phyloP scores from a whole-genome alignment of 805 yeast species.

The Sporopachydermia lactativora region DNA sequence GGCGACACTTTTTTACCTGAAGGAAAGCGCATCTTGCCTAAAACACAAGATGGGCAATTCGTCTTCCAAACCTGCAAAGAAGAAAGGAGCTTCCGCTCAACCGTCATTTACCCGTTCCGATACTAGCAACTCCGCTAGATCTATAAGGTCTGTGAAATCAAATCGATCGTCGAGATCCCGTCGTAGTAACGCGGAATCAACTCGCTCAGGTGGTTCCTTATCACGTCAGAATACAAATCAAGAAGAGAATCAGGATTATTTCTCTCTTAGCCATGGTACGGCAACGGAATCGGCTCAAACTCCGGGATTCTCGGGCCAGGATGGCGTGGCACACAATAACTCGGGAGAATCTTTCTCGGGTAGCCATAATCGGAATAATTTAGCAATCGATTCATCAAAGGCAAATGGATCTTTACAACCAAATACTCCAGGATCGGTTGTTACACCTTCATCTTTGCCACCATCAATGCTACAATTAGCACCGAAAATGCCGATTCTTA shows the following conservation, averaged over 20 bases:
- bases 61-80: slow-evolving; percentile 25
- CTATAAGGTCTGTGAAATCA: slow-evolving; percentile 32
- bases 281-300: slow-evolving; percentile 2
- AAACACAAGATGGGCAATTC: slow-evolving; percentile 33
- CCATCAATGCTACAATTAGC: slow-evolving; percentile 56
- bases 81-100: slow-evolving; percentile 14
- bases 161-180: slow-evolving; percentile 22
- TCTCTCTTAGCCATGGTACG: slow-evolving; percentile 2
- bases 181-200: slow-evolving; percentile 19
- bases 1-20: too few relatives aligned
- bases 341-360: background rate
- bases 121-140: slow-evolving; percentile 35
- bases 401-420: background rate
- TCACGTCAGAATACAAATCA: slow-evolving; percentile 3
- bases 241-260: background rate
- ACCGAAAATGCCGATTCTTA: slow-evolving; percentile 62
- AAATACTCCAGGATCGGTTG: slow-evolving; percentile 1
- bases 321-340: too few relatives aligned
- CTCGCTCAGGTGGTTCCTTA: slow-evolving; percentile 11
- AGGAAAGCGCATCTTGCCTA: too few relatives aligned
- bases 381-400: background rate
- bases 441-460: slow-evolving; percentile 29
- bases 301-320: slow-evolving; percentile 10
- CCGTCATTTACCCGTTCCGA: slow-evolving; percentile 40
- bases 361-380: background rate